A percentile compares a stretch with the other conserved stretches of the same genome.
phyloP scores from a whole-genome alignment of 164 flowering plant genomes.

The Vitis riparia region DNA sequence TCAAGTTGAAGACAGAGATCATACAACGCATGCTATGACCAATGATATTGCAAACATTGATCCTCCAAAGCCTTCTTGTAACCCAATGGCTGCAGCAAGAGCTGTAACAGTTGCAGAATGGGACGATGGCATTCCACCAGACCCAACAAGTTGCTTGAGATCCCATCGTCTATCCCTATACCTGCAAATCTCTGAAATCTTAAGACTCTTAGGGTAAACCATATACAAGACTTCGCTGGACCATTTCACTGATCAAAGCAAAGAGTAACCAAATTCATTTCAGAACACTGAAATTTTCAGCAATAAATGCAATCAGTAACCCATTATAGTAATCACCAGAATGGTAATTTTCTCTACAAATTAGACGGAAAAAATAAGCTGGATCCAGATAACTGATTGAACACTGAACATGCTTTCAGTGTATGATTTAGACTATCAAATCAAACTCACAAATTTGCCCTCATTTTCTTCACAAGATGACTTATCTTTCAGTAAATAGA shows the following conservation, averaged over 20 bases:
- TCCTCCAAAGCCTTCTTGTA: slow-evolving; percentile 84
- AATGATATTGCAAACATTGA: slow-evolving; percentile 66
- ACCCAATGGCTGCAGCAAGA: slow-evolving; percentile 74
- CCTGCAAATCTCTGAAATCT: slow-evolving; percentile 65
- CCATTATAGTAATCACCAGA: too few relatives aligned
- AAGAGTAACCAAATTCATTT: not conserved
- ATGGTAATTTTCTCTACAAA: too few relatives aligned
- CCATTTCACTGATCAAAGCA: not conserved
- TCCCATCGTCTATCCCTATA: slow-evolving; percentile 85
- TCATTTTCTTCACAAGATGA: too few relatives aligned
- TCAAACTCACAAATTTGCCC: too few relatives aligned
- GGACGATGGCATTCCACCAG: slow-evolving; percentile 99
- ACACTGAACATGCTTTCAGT: too few relatives aligned
- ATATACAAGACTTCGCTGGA: not conserved
- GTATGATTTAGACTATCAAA: too few relatives aligned
- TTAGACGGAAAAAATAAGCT: too few relatives aligned
- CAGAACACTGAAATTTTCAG: too few relatives aligned
- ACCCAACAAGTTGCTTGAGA: slow-evolving; percentile 64
- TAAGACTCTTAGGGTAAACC: slow-evolving; percentile 35
- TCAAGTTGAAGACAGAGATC: slow-evolving; percentile 15
- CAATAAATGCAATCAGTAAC: too few relatives aligned
- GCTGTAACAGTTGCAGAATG: slow-evolving; percentile 94
- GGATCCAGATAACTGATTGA: too few relatives aligned
- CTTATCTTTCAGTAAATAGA: too few relatives aligned
- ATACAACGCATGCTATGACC: slow-evolving; percentile 78